phyloP scores from a whole-genome alignment of 202 grass and related monocot genomes.

The Panicum hallii region DNA sequence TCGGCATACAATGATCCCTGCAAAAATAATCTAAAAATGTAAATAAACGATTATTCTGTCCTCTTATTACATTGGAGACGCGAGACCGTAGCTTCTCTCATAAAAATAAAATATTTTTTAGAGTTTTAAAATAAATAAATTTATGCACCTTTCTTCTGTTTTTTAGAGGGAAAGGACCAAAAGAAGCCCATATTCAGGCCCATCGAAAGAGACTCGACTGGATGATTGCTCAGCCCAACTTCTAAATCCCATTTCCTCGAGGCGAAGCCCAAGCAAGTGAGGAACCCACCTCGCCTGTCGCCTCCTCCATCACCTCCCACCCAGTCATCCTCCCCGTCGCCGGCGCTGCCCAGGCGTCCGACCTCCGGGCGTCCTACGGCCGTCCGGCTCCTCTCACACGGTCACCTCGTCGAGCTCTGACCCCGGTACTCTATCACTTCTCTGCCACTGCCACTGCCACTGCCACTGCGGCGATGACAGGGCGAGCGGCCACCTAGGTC shows the following conservation, averaged over 20 bases:
- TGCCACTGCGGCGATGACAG: neutral
- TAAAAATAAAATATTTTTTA: too few relatives aligned
- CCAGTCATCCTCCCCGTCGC: neutral
- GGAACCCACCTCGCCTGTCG: neutral
- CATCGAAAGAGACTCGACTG: neutral
- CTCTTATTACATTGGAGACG: too few relatives aligned
- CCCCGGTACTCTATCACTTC: too few relatives aligned
- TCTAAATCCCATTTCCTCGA: neutral
- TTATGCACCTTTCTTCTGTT: too few relatives aligned
- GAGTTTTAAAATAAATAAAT: too few relatives aligned
- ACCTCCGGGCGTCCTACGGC: neutral
- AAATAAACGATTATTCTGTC: too few relatives aligned
- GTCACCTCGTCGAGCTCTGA: neutral
- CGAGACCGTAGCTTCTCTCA: too few relatives aligned
- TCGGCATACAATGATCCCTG: too few relatives aligned
- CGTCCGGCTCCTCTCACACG: neutral
- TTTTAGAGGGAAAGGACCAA: neutral
- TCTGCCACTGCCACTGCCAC: too few relatives aligned
- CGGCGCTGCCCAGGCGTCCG: neutral
- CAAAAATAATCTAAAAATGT: too few relatives aligned
- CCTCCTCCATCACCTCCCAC: too few relatives aligned
- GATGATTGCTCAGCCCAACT: neutral
- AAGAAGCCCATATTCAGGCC: neutral
- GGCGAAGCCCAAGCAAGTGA: neutral
- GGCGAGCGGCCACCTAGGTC: too few relatives aligned